These are phyloP conservation scores for Saturnispora sanitii DNA, from an alignment of 805 yeast species.

Conservation along the genomic window DNA sequence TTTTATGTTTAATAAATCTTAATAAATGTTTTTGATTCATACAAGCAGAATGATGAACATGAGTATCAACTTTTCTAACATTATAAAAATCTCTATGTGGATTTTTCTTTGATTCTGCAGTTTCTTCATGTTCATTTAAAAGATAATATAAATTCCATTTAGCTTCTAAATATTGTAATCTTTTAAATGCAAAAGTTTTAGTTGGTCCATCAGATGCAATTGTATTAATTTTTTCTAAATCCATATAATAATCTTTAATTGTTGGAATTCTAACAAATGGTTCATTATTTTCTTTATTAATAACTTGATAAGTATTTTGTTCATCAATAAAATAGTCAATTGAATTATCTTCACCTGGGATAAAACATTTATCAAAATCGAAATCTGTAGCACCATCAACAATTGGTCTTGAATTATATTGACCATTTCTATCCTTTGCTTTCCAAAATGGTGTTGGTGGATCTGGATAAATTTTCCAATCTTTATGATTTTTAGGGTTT, in stretches of 20 bases:
- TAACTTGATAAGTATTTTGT: slow-evolving; percentile 57
- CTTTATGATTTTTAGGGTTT: slow-evolving; percentile 72
- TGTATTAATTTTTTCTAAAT: slow-evolving; percentile 60
- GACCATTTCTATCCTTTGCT: slow-evolving; percentile 7
- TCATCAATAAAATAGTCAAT: slow-evolving; percentile 39
- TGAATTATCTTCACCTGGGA: slow-evolving; percentile 40
- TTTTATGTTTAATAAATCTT: slow-evolving; percentile 89
- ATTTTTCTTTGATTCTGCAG: slow-evolving; percentile 77
- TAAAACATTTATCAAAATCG: slow-evolving; percentile 43
- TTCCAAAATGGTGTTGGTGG: slow-evolving; percentile 92
- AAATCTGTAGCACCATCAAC: slow-evolving; percentile 29
- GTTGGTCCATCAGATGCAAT: slow-evolving; percentile 92
- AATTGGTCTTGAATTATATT: not conserved
- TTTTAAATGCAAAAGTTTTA: slow-evolving; percentile 88
- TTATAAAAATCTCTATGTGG: slow-evolving; percentile 98
- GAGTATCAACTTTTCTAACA: slow-evolving; percentile 95
- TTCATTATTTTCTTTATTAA: slow-evolving; percentile 22
- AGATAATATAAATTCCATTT: slow-evolving; percentile 89
- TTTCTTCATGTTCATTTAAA: slow-evolving; percentile 88
- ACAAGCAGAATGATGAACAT: slow-evolving; percentile 97
- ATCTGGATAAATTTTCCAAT: slow-evolving; percentile 81
- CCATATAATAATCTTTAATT: slow-evolving; percentile 75
- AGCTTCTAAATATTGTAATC: slow-evolving; percentile 90
- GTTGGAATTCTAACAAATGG: slow-evolving; percentile 64
- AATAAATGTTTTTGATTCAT: slow-evolving; percentile 97